phyloP scores from a whole-genome alignment of 2,329 filamentous ascomycete species.

The Pseudogymnoascus sp. region DNA sequence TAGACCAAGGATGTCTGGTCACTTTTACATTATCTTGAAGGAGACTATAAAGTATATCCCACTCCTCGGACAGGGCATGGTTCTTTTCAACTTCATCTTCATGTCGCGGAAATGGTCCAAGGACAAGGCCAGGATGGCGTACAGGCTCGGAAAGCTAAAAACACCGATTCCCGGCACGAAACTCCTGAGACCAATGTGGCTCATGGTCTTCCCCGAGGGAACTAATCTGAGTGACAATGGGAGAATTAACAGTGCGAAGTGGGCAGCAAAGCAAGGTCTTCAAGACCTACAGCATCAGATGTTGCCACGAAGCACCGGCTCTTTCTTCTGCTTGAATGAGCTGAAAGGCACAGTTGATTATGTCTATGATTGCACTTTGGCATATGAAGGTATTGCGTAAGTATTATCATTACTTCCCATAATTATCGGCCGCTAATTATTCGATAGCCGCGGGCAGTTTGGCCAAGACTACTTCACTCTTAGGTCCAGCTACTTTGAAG shows the following conservation, averaged over 20 bases:
- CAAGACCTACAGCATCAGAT: constrained; percentile 66
- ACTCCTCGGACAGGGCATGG: constrained; percentile 70
- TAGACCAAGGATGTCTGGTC: constrained; percentile 66
- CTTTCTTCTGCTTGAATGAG: constrained; percentile 70
- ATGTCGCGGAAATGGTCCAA: constrained; percentile 82
- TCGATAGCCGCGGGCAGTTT: constrained; percentile 54
- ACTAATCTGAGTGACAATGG: constrained; percentile 71
- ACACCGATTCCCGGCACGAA: constrained; percentile 42
- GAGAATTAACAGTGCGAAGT: constrained; percentile 59
- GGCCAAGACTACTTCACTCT: constrained; percentile 90
- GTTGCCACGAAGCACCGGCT: constrained; percentile 70
- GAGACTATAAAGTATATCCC: constrained; percentile 78
- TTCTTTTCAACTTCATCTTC: constrained; percentile 86
- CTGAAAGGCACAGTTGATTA: constrained; percentile 68
- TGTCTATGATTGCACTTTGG: constrained; percentile 88
- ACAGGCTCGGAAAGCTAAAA: constrained; percentile 64
- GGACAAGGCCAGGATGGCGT: constrained; percentile 66
- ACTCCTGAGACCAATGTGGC: constrained; percentile 71
- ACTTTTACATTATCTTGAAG: constrained; percentile 84
- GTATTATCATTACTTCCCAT: constrained; percentile 35
- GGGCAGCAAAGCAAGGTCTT: constrained; percentile 68
- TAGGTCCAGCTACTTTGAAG: constrained; percentile 78
- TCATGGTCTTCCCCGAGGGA: constrained; percentile 79
- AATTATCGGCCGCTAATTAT: constrained; percentile 10
- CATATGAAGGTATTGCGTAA: constrained; percentile 88